Evolutionary conservation across 2,329 filamentous ascomycete genomes (phyloP), one percentile per base, ranked within the genome.

Genomic region (Knoxdaviesia capensis): DNA sequence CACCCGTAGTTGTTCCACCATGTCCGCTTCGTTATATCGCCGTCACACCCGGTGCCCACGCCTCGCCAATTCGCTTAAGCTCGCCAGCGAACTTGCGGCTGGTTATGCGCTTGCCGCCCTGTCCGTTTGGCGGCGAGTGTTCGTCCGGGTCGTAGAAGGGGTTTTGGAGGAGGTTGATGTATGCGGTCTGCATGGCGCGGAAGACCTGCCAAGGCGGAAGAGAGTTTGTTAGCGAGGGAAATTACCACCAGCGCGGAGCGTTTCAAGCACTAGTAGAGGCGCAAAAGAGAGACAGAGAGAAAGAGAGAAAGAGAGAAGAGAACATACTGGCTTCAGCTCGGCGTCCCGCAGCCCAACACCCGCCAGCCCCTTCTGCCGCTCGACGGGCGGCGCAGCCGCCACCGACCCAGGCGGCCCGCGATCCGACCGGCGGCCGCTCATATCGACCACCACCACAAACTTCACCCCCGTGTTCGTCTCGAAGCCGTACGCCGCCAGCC

Each of bases 391-490:
- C 40, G 48, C 58, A 36, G 53, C 47, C 28, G 47, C 48, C 42
- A 54, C 20, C 20, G 20, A 20, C 20, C 20, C 20, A 20, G 20
- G 20, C 20, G 20, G 58, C 49, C 51, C 46, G 28, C 61, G 42
- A 66, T 60, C 40, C 69, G 62, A 28, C 20, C 20, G 20, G 20
- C 80, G 66, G 1, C 86, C 87, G 50, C 86, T 76, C 72, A 93
- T 85, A 61, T 98, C 88, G 31, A 96, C 80, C 4, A 94, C 74
- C 47, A 86, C 79, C 33, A 96, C 77, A 54, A 98, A 77, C 56
- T 88, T 87, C 48, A 94, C 76, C 36, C 86, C 86, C 30, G 90
- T 96, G 60, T 94, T 96, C 44, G 90, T 94, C 59, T 96, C 74
- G 75, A 84, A 94, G 52, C 90, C 90, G 63, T 96, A 98, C 50